Conservation (phyloP, 2,329 filamentous ascomycete genomes). For the Fusarium luffae region DNA sequence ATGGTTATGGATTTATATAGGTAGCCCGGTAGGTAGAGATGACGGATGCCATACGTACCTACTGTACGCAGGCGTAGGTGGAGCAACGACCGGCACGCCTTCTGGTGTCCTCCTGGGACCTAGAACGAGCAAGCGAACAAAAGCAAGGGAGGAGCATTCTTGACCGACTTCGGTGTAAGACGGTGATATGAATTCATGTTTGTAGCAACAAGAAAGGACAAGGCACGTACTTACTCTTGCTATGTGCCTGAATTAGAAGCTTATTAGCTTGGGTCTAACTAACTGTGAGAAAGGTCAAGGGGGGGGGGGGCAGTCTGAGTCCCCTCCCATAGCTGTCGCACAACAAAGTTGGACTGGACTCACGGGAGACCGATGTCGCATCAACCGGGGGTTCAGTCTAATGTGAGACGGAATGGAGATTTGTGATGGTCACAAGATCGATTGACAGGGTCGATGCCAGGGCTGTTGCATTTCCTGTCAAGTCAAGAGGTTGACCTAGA, state of each 20-base stretch:
- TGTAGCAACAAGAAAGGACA: constrained; percentile 1
- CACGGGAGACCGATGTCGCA: constrained; percentile 43
- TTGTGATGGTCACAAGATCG: constrained; percentile 46
- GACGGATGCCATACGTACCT: constrained; percentile 4
- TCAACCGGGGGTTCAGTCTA: constrained; percentile 34
- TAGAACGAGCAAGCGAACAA: constrained; percentile 1
- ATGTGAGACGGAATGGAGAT: constrained; percentile 42
- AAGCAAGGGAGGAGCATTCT: constrained; percentile 25
- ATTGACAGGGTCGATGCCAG: constrained; percentile 34
- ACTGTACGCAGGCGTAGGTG: constrained; percentile 16
- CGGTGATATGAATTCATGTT: constrained; percentile 29
- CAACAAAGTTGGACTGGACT: constrained; percentile 12
- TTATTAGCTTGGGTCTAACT: constrained; percentile 1
- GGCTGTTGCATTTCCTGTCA: constrained; percentile 19
- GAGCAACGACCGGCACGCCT: constrained; percentile 35
- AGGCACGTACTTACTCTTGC: constrained; percentile 6
- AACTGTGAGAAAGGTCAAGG: neutral
- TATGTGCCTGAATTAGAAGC: constrained; percentile 20
- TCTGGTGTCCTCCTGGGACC: constrained; percentile 18
- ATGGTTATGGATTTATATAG: constrained; percentile 34
- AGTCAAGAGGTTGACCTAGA: constrained; percentile 33
- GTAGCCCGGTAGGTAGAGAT: constrained; percentile 1
- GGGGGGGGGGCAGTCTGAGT: constrained; percentile 16
- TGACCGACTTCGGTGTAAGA: constrained; percentile 45
- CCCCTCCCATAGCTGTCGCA: neutral